Percentiles rank a stretch among this genome's conserved stretches.
Conservation (phyloP, 345 rosid species). For the Gossypioides kirkii region DNA sequence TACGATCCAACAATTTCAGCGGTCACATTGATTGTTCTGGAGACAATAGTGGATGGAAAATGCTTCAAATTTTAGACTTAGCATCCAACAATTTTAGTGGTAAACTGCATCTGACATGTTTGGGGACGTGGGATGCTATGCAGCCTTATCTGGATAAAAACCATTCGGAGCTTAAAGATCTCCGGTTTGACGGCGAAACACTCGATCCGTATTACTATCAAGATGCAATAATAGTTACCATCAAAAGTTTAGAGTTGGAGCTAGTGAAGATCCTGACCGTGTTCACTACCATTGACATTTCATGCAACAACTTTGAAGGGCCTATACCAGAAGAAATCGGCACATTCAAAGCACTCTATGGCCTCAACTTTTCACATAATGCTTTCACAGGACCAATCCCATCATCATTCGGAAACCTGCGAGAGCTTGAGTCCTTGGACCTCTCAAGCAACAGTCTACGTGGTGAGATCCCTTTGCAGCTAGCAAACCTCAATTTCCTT, state of each 20-base stretch:
- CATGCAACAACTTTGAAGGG: not conserved
- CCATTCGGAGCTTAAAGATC: not conserved
- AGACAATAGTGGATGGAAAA: not conserved
- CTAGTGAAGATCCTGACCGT: not conserved
- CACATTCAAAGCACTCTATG: not conserved
- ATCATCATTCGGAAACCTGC: not conserved
- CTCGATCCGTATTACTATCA: not conserved
- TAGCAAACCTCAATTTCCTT: not conserved
- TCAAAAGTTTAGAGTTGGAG: not conserved
- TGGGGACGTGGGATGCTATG: not conserved
- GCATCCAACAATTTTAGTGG: not conserved
- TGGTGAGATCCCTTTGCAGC: not conserved
- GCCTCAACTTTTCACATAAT: not conserved
- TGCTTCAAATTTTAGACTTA: slow-evolving; percentile 4
- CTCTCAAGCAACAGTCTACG: not conserved
- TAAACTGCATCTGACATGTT: not conserved
- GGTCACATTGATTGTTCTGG: slow-evolving; percentile 15
- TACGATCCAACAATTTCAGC: slow-evolving; percentile 27
- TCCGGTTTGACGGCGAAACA: not conserved
- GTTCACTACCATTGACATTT: slow-evolving; percentile 7
- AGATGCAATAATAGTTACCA: slow-evolving; percentile 5
- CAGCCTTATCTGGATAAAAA: not conserved
- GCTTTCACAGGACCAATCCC: not conserved
- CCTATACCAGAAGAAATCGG: slow-evolving; percentile 3
- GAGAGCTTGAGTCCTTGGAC: not conserved